Evolutionary conservation across 163 green algal species (phyloP), one percentile per base, ranked within the genome.

Genomic region (Botryococcus braunii): DNA sequence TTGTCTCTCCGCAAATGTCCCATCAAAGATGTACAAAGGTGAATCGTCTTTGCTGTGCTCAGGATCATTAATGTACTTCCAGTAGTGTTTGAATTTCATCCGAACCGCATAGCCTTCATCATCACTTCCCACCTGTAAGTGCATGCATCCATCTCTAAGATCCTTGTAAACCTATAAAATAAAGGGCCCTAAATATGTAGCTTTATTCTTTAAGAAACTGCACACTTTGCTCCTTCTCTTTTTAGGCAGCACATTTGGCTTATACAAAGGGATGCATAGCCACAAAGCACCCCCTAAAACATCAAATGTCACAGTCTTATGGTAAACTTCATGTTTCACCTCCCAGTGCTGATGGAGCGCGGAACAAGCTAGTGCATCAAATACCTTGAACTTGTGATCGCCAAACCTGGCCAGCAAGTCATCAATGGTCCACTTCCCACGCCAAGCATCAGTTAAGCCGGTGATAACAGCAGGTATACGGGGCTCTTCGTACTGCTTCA

Each of bases 61-160:
- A 1, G 73, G 65, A 75, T 84, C 68, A 37, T n/a, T n/a, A 36
- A 71, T 71, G 69, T 96, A 96, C 46, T 77, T 31, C 50, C 91
- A 57, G 73, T 91, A 95, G 69, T 92, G 79, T 37, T 80, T 76
- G 8, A 96, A 66, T 37, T 79, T 85, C 69, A 97, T 71, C 2
- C 91, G 84, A 49, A 97, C 90, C 5, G 88, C 77, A 59, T 95
- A 97, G 17, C 91, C 91, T 38, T 97, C 91, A 71, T 97, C 90
- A 69, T 96, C 91, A 11, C 73, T 83, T 40, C 91, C 91, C 13
- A 94, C 87, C 86, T 95, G 83, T 38, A 69, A n/a, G 3, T 31
- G 21, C 50, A 60, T 21, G 8, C 27, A 1, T n/a, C n/a, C n/a
- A n/a, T n/a, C n/a, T n/a, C n/a, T n/a, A n/a, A n/a, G n/a, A n/a